These are phyloP conservation scores for Bipolaris bicolor DNA, from an alignment of 2,329 filamentous ascomycete species.

Conservation along the genomic window DNA sequence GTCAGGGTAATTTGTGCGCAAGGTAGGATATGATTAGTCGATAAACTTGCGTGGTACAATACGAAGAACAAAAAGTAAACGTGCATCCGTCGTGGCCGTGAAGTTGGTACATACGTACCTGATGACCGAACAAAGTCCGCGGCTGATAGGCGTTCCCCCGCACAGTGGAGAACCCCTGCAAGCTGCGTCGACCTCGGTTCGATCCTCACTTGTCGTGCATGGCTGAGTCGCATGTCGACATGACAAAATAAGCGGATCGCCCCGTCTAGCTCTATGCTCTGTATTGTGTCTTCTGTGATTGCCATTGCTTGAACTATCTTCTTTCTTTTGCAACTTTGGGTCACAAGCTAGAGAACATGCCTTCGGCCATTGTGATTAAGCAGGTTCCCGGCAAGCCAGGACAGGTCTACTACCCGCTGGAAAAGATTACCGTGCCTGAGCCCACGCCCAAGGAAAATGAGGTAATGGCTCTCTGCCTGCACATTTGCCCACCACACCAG, in stretches of 20 bases:
- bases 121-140: slow-evolving; percentile 3
- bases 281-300: neutral
- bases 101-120: neutral
- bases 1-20: too few species aligned
- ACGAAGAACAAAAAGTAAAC: neutral
- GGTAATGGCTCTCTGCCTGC: slow-evolving; percentile 15
- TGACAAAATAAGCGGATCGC: neutral
- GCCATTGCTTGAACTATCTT: neutral
- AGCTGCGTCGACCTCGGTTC: slow-evolving; percentile 18
- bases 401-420: slow-evolving; percentile 78
- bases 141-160: slow-evolving; percentile 10
- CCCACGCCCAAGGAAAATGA: slow-evolving; percentile 41
- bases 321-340: neutral
- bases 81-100: neutral
- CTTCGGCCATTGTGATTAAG: slow-evolving; percentile 66
- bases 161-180: slow-evolving; percentile 7
- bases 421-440: slow-evolving; percentile 40
- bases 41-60: neutral
- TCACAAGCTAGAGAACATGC: slow-evolving; percentile 45
- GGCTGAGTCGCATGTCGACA: slow-evolving; percentile 14
- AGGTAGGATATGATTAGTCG: too few species aligned
- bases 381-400: slow-evolving; percentile 83
- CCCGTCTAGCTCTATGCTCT: neutral
- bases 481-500: slow-evolving; percentile 1
- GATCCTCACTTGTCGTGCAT: slow-evolving; percentile 10